Percentiles rank a stretch among this genome's conserved stretches.
Conservation (phyloP, 805 yeast genomes). For the Yamadazyma sp. region DNA sequence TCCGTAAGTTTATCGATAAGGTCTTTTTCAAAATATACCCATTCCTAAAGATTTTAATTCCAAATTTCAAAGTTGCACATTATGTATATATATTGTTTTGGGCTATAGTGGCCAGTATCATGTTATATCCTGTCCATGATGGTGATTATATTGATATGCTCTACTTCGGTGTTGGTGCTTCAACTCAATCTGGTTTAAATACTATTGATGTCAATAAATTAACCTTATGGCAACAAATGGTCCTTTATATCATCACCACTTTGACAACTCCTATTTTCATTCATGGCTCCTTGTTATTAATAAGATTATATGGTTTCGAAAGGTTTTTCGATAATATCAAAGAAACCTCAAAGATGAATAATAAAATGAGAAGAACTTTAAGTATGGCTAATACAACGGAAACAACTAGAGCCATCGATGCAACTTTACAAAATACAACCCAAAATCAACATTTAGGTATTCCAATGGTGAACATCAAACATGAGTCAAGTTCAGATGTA, state of each 20-base stretch:
- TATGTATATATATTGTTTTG: slow-evolving; percentile 64
- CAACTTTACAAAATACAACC: slow-evolving; percentile 3
- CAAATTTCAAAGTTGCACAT: slow-evolving; percentile 62
- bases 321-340: slow-evolving; percentile 81
- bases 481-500: slow-evolving; percentile 9
- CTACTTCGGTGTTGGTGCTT: slow-evolving; percentile 70
- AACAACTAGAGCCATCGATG: not conserved
- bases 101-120: slow-evolving; percentile 65
- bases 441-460: slow-evolving; percentile 32
- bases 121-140: slow-evolving; percentile 73
- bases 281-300: slow-evolving; percentile 71
- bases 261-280: slow-evolving; percentile 86
- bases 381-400: slow-evolving; percentile 41
- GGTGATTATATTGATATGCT: slow-evolving; percentile 72
- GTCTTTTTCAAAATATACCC: slow-evolving; percentile 24
- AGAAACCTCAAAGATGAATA: slow-evolving; percentile 70
- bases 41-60: slow-evolving; percentile 37
- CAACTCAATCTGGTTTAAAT: slow-evolving; percentile 91
- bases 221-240: slow-evolving; percentile 75
- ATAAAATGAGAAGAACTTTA: slow-evolving; percentile 76
- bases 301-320: slow-evolving; percentile 87
- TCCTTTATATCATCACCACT: slow-evolving; percentile 58
- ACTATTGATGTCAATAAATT: slow-evolving; percentile 67
- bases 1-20: slow-evolving; percentile 3
- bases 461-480: slow-evolving; percentile 6